A percentile compares a stretch with the other conserved stretches of the same genome.
Evolutionary conservation across 208 protist genomes (phyloP).

Genomic region (Trypanosoma conorhini): DNA sequence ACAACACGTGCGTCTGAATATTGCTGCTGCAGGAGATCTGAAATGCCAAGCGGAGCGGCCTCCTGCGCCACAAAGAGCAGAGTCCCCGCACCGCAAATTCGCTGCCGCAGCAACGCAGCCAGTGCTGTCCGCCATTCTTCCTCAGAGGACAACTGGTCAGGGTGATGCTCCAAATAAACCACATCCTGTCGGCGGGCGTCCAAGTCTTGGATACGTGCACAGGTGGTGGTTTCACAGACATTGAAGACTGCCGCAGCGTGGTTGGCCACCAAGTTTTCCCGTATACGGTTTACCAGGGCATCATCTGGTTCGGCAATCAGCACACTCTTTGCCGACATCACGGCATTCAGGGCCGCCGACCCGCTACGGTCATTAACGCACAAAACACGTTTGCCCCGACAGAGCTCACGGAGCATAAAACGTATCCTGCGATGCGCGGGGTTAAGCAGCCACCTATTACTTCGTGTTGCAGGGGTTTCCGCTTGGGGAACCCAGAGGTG

Average conservation of each 20-base stretch:
- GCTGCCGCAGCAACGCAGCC: slow-evolving; percentile 33
- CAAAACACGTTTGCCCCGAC: slow-evolving; percentile 64
- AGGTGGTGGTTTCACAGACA: slow-evolving; percentile 47
- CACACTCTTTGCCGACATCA: slow-evolving; percentile 80
- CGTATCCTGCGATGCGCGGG: slow-evolving; percentile 67
- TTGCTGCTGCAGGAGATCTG: slow-evolving; percentile 42
- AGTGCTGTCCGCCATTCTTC: slow-evolving; percentile 64
- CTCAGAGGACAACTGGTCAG: slow-evolving; percentile 38
- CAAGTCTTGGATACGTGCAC: slow-evolving; percentile 45
- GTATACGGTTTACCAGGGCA: slow-evolving; percentile 45
- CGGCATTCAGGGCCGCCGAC: slow-evolving; percentile 64
- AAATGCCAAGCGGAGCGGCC: slow-evolving; percentile 58
- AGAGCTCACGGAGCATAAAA: slow-evolving; percentile 64
- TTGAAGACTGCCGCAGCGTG: slow-evolving; percentile 63
- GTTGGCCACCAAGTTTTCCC: slow-evolving; percentile 74
- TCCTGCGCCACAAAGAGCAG: slow-evolving; percentile 76
- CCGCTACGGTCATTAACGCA: slow-evolving; percentile 80
- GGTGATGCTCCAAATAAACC: slow-evolving; percentile 74
- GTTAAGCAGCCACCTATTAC: slow-evolving; percentile 64
- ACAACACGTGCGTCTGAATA: slow-evolving; percentile 3
- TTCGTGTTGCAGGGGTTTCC: slow-evolving; percentile 36
- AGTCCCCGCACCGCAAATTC: slow-evolving; percentile 59
- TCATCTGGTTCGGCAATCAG: slow-evolving; percentile 52
- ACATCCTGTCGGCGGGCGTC: slow-evolving; percentile 48
- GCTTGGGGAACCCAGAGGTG: slow-evolving; percentile 55